phyloP scores from a whole-genome alignment of 495 filamentous ascomycete species.

The Parathielavia hyrcaniae region DNA sequence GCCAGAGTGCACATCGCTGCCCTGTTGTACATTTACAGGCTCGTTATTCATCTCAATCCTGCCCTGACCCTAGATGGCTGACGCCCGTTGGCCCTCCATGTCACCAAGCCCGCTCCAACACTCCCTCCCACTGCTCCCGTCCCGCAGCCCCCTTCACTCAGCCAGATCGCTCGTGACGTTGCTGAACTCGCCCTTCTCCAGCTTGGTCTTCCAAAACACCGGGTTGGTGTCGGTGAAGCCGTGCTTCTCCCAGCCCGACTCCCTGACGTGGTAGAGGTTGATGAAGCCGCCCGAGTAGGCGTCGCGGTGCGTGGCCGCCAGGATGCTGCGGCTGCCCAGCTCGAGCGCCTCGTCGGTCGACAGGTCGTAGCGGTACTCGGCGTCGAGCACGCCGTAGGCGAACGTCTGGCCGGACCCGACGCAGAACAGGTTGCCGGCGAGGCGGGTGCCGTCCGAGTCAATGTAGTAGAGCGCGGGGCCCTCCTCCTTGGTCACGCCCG shows the following conservation, averaged over 20 bases:
- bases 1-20: conserved; percentile 2
- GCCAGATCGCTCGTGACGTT: conserved; percentile 82
- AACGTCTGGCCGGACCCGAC: conserved; percentile 98
- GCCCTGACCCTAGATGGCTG: neutral
- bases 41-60: neutral
- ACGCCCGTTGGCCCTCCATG: neutral
- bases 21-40: conserved; percentile 16
- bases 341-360: conserved; percentile 79
- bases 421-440: conserved; percentile 93
- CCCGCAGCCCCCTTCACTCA: conserved; percentile 24
- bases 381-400: conserved; percentile 94
- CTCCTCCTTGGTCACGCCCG: conserved; percentile 92
- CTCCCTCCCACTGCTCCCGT: neutral
- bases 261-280: conserved; percentile 98
- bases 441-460: conserved; percentile 90
- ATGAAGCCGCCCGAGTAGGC: conserved; percentile 98
- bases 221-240: conserved; percentile 93
- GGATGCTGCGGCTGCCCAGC: conserved; percentile 81
- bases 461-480: conserved; percentile 98
- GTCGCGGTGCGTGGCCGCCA: conserved; percentile 96
- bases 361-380: conserved; percentile 87
- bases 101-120: conserved; percentile 7
- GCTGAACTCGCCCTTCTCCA: conserved; percentile 95
- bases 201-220: conserved; percentile 98
- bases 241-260: conserved; percentile 96